A percentile compares a stretch with the other conserved stretches of the same genome.
phyloP scores from a whole-genome alignment of 169 alveolate species.

The Eimeria necatrix region DNA sequence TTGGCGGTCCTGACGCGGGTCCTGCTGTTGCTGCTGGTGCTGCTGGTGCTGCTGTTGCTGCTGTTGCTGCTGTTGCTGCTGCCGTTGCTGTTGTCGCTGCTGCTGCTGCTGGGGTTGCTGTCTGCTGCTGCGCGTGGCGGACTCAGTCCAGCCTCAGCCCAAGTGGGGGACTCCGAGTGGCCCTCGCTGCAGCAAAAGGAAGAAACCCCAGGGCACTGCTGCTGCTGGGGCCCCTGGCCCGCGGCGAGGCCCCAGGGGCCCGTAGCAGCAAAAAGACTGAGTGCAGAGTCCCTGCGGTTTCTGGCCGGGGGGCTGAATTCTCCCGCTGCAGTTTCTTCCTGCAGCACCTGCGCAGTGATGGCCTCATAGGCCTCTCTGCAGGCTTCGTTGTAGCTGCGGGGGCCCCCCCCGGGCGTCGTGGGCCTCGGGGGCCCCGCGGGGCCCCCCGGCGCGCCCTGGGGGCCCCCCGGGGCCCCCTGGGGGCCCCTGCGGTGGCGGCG shows the following conservation, averaged over 20 bases:
- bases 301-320: not conserved
- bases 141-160: not conserved
- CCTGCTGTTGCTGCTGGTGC: not conserved
- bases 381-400: not conserved
- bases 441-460: not conserved
- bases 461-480: not conserved
- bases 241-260: not conserved
- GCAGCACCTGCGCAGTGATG: constrained; percentile 5
- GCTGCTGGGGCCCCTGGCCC: not conserved
- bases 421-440: constrained; percentile 20
- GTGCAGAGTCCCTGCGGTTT: too few species aligned
- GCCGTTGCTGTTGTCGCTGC: not conserved
- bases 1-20: too few species aligned
- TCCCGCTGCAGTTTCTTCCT: not conserved
- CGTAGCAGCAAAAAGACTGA: not conserved
- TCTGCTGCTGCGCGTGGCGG: not conserved
- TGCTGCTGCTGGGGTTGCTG: not conserved
- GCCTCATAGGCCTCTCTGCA: constrained; percentile 37
- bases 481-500: not conserved
- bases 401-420: too few species aligned
- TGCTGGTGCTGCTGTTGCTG: not conserved
- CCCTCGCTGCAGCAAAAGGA: not conserved
- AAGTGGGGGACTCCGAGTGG: not conserved
- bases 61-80: not conserved
- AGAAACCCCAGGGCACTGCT: not conserved